Evolutionary conservation across 1,139 yeast species (phyloP), one percentile per base, ranked within the genome.

Genomic region (Nakaseomyces sp.): DNA sequence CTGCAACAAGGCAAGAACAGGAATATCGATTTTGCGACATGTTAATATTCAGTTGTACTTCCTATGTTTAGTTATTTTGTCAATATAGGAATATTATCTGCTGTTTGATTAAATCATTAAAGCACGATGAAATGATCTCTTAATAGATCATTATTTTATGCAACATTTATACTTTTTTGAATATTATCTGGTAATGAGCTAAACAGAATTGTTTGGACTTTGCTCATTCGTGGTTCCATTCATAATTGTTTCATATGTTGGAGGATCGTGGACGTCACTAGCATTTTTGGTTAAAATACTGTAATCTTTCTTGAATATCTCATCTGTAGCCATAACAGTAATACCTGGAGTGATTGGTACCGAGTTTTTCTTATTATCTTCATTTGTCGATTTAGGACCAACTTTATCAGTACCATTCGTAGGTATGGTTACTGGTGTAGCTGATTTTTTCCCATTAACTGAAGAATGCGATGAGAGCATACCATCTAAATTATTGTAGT

Each of bases 401-500:
- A n/a, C 9, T 16, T 5, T 30, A 6, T 13, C 12, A 30, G 6
- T 15, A 13, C 18, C 15, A 15, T 30, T 10, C 6, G n/a, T 30
- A 30, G 33, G 12, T 15, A 18, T 9, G 4, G 17, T 18, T 16
- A 15, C 17, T n/a, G 33, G 9, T 30, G 17, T 35, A 4, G 16
- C 16, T 7, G 26, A 13, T 20, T 35, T 22, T 4, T 18, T 35
- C 22, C n/a, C 28, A 35, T 22, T 20, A 5, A 22, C 38, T 7
- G 38, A 35, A 4, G 38, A 35, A 35, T 35, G 28, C 12, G 38
- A 35, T 1, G 38, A 35, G 7, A 35, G 38, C 18, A 40, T 24
- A 13, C 38, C 38, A 24, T 40, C 42, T 28, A 40, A 20, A 32
- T 40, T 40, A 13, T 32, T 40, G 17, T 24, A 40, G 10, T 13